Conservation (phyloP, 768 basidiomycete species). For the Gymnopilus dilepis region DNA sequence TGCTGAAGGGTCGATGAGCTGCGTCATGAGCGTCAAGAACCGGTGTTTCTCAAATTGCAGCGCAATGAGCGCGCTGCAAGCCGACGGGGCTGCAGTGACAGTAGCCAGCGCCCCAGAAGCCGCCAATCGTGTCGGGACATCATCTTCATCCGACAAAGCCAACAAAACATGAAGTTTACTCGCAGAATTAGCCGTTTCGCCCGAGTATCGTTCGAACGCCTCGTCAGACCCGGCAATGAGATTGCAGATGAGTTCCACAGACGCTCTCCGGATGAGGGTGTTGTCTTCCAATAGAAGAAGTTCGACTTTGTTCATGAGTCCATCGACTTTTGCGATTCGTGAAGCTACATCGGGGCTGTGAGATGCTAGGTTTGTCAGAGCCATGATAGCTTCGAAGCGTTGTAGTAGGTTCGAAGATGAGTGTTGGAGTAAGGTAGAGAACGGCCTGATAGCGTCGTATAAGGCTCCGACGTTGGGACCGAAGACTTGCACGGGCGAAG, state of each 20-base stretch:
- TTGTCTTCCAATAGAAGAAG: conserved; percentile 84
- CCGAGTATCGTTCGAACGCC: conserved; percentile 76
- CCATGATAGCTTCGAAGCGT: conserved; percentile 94
- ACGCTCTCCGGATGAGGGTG: conserved; percentile 79
- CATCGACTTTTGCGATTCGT: conserved; percentile 66
- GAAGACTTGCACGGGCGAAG: conserved; percentile 89
- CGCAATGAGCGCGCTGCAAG: conserved; percentile 64
- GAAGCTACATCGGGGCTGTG: conserved; percentile 67
- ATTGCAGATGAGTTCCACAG: conserved; percentile 93
- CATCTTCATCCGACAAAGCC: conserved; percentile 87
- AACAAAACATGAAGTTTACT: conserved; percentile 82
- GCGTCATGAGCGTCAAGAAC: conserved; percentile 67
- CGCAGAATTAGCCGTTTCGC: conserved; percentile 42
- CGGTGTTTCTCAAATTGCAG: conserved; percentile 70
- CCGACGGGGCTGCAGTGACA: conserved; percentile 64
- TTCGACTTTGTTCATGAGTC: conserved; percentile 70
- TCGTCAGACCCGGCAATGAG: conserved; percentile 78
- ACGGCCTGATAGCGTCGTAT: conserved; percentile 83
- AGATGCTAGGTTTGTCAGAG: conserved; percentile 92
- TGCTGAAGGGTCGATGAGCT: conserved; percentile 66
- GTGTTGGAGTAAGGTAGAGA: conserved; percentile 75
- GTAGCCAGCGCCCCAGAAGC: conserved; percentile 90
- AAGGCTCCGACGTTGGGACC: conserved; percentile 80
- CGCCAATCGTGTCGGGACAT: conserved; percentile 84
- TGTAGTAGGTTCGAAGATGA: conserved; percentile 75